Base-by-base conservation (phyloP, 2,329 filamentous ascomycete species). In the Dryadomyces sulphureus region DNA sequence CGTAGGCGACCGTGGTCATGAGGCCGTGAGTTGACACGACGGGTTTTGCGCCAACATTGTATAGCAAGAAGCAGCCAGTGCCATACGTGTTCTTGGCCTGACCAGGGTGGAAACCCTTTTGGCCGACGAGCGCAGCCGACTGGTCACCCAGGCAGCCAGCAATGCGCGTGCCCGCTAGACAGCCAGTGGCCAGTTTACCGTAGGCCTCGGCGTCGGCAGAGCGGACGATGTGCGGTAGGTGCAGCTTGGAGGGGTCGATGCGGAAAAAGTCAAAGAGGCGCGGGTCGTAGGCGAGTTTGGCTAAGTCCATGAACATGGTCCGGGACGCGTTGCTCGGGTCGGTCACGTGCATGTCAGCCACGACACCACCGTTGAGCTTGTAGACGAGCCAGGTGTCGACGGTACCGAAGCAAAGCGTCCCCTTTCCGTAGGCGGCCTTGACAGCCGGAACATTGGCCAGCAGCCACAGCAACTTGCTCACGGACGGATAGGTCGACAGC, bases 291-390 rank as follows among this genome's bases (percentile, higher is more conserved):
- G 88, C 62, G 48, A 88, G 70, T 12, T 80, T 88, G 54, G 79
- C 73, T 46, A 94, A 69, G 64, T 94, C 87, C 81, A 93, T 89
- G 63, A 94, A 92, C 87, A 94, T 93, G 49, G 88, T 94, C 58
- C 88, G 72, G 41, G 84, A 90, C 19, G 88, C 88, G 60, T 94
- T 94, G 49, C 84, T 85, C 38, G 82, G 78, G 60, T 94, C 88
- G 0, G 88, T 92, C 48, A 94, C 85, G 57, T 84, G 79, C 36
- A 88, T 64, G 43, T 68, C 64, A 45, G 72, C 76, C 49, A 77
- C 70, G 24, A 66, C 69, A 43, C 84, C 81, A 48, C 84, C 86
- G 56, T 93, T 87, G 41, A 94, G 73, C 55, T 80, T 79, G 66
- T 86, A 94, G 45, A 93, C 73, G 48, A 94, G 69, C 88, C 88